These are phyloP conservation scores for Bretziella fagacearum DNA, from an alignment of 2,329 filamentous ascomycete genomes.

Conservation along the genomic window DNA sequence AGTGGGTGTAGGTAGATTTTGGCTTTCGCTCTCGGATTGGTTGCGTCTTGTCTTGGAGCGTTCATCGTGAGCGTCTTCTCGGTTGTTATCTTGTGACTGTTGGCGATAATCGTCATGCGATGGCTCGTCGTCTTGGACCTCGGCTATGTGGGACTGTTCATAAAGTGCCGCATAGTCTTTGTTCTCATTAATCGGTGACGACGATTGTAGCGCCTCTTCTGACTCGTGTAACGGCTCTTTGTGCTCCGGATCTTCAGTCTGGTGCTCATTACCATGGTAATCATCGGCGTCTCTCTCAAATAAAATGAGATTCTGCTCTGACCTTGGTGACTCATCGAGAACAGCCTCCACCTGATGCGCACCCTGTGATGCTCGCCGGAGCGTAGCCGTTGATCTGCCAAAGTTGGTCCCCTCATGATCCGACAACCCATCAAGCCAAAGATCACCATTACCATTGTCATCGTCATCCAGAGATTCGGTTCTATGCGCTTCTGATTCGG, in stretches of 20 bases:
- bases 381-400: background rate
- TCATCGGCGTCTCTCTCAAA: background rate
- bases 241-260: background rate
- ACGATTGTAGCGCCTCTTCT: background rate
- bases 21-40: background rate
- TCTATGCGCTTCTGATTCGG: background rate
- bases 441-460: conserved; percentile 25
- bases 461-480: conserved; percentile 14
- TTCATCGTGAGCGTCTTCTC: background rate
- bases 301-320: background rate
- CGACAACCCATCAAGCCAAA: conserved; percentile 29
- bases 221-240: background rate
- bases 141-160: conserved; percentile 2
- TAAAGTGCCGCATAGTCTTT: conserved; percentile 4
- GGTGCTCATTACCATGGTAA: background rate
- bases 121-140: background rate
- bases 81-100: background rate
- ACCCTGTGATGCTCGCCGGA: background rate
- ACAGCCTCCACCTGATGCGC: too few relatives aligned
- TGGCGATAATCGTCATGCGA: background rate
- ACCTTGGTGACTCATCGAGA: too few relatives aligned
- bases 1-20: background rate
- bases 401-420: conserved; percentile 19
- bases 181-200: background rate
- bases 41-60: background rate